These are phyloP conservation scores for Saksenaea oblongispora DNA, from an alignment of 371 early-diverging fungal genomes.

Conservation along the genomic window DNA sequence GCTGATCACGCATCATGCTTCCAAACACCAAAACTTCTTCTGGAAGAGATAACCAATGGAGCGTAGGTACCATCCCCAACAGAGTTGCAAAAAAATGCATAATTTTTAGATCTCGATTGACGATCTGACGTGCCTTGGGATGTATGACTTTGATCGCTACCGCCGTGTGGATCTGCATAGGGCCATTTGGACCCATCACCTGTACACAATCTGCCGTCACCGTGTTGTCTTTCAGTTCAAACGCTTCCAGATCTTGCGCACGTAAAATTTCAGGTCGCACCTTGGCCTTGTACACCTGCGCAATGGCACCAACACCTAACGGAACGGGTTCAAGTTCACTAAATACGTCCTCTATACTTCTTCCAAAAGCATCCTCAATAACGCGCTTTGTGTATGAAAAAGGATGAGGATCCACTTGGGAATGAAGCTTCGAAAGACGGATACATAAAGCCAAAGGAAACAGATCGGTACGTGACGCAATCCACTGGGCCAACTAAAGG, in stretches of 20 bases:
- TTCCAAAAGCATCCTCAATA: conserved; percentile 66
- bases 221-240: conserved; percentile 23
- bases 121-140: conserved; percentile 71
- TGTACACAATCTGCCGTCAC: conserved; percentile 38
- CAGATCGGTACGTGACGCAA: conserved; percentile 90
- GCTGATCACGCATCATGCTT: conserved; percentile 90
- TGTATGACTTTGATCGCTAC: conserved; percentile 96
- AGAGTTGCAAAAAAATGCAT: conserved; percentile 72
- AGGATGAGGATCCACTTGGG: conserved; percentile 78
- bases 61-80: conserved; percentile 69
- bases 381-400: conserved; percentile 64
- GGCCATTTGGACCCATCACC: conserved; percentile 24
- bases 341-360: conserved; percentile 73
- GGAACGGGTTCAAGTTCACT: conserved; percentile 73
- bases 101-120: conserved; percentile 80
- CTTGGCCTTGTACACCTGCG: conserved; percentile 85
- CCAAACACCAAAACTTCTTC: conserved; percentile 90
- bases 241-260: conserved; percentile 13
- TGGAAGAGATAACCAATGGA: conserved; percentile 82
- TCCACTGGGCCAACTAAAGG: conserved; percentile 91
- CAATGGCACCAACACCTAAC: conserved; percentile 94
- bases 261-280: conserved; percentile 52
- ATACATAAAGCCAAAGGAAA: conserved; percentile 80
- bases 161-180: conserved; percentile 48
- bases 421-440: conserved; percentile 82